These are phyloP conservation scores for Cladobotryum protrusum DNA, from an alignment of 2,329 filamentous ascomycete species.

Conservation along the genomic window DNA sequence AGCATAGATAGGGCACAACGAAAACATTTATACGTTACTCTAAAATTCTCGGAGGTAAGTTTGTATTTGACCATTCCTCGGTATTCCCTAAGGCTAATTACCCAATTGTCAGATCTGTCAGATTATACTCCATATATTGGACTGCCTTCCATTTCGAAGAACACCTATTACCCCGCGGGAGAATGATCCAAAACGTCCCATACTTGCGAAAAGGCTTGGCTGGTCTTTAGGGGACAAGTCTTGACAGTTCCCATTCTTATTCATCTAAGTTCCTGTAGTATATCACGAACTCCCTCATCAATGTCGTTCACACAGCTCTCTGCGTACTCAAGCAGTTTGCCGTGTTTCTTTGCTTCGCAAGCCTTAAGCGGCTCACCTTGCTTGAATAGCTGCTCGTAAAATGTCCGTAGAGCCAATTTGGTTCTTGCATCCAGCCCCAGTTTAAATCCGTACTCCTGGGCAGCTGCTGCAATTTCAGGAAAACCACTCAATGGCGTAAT, in stretches of 20 bases:
- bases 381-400: not conserved
- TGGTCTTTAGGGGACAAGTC: no score
- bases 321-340: not conserved
- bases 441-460: slow-evolving; percentile 1
- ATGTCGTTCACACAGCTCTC: not conserved
- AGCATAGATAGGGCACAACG: no score
- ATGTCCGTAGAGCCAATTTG: not conserved
- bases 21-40: no score
- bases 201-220: no score
- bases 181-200: no score
- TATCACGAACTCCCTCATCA: not conserved
- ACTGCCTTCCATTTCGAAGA: no score
- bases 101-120: no score
- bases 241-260: not conserved
- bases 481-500: not conserved
- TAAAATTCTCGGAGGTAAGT: no score
- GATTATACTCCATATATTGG: no score
- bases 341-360: not conserved
- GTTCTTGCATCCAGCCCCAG: not conserved
- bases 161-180: no score
- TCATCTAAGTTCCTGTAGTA: not conserved
- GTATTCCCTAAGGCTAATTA: no score
- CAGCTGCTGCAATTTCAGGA: not conserved
- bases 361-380: not conserved
- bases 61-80: no score